Evolutionary conservation across 495 filamentous ascomycete genomes (phyloP).

Genomic region (Choiromyces venosus): DNA sequence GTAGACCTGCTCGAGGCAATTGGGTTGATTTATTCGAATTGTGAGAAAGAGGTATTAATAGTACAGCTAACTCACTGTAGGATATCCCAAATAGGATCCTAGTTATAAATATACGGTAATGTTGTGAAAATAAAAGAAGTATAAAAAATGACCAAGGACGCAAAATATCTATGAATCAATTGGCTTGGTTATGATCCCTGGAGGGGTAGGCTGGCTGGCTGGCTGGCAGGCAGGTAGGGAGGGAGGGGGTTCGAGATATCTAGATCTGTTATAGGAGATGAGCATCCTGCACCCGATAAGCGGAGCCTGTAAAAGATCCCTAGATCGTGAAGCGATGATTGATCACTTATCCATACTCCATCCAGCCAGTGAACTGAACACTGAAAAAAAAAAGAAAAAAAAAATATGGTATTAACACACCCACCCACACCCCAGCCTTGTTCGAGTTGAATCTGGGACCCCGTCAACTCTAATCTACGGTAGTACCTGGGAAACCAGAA

Average conservation of each 20-base stretch:
- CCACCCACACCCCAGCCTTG: too few relatives aligned
- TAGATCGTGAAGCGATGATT: neutral
- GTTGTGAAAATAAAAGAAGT: neutral
- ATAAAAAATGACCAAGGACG: neutral
- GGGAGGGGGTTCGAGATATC: neutral
- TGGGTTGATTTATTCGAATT: too few relatives aligned
- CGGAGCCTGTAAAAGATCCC: neutral
- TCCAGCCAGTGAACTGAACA: too few relatives aligned
- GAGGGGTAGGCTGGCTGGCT: too few relatives aligned
- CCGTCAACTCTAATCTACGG: too few relatives aligned
- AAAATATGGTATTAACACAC: too few relatives aligned
- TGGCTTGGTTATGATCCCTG: neutral
- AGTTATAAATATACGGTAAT: neutral
- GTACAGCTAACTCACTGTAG: neutral
- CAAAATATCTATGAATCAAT: neutral
- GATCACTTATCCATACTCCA: neutral
- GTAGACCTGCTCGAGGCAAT: neutral
- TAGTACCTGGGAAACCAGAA: too few relatives aligned
- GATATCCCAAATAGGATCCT: neutral
- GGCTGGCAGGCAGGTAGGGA: too few relatives aligned
- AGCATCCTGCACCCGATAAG: neutral
- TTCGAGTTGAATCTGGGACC: too few relatives aligned
- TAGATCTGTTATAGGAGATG: neutral
- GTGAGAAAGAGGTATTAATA: too few relatives aligned
- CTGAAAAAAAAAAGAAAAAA: too few relatives aligned